Evolutionary conservation across 1,284 basidiomycete species (phyloP).

Genomic region (Cryptococcus sp.): DNA sequence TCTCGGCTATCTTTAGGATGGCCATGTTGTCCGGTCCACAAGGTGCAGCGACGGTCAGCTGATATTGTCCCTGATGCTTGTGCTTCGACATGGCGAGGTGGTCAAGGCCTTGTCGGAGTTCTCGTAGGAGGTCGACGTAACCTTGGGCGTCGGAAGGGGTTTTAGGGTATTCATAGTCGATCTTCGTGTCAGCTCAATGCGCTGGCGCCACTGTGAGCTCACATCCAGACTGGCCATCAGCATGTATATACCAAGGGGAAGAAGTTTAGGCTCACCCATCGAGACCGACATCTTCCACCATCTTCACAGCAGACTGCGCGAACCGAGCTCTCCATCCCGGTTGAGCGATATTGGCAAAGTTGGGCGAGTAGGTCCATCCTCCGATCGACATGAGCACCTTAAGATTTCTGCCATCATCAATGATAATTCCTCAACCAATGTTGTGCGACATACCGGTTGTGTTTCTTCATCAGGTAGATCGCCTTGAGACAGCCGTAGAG

Average conservation of each 20-base stretch:
- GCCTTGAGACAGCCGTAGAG: constrained; percentile 85
- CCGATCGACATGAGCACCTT: constrained; percentile 74
- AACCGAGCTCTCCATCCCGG: constrained; percentile 60
- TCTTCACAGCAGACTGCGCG: constrained; percentile 61
- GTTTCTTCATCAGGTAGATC: constrained; percentile 71
- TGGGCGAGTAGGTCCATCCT: constrained; percentile 81
- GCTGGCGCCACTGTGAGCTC: too few relatives aligned
- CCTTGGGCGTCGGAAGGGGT: constrained; percentile 47
- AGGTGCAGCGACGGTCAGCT: constrained; percentile 67
- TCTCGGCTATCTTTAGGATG: constrained; percentile 61
- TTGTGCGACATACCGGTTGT: constrained; percentile 53
- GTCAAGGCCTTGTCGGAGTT: constrained; percentile 47
- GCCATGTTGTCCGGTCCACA: constrained; percentile 66
- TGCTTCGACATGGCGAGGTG: constrained; percentile 39
- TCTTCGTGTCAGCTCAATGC: constrained; percentile 22
- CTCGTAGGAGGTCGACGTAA: constrained; percentile 50
- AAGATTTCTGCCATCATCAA: constrained; percentile 53
- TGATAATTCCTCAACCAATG: neutral
- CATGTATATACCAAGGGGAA: constrained; percentile 1
- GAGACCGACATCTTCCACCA: constrained; percentile 80
- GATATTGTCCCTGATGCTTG: constrained; percentile 41
- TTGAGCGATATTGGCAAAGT: constrained; percentile 53
- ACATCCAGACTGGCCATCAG: constrained; percentile 52
- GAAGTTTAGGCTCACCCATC: constrained; percentile 57
- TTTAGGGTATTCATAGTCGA: constrained; percentile 53